These are phyloP conservation scores for Pseudozyma thailandica DNA, from an alignment of 1,284 basidiomycete genomes.

Conservation along the genomic window DNA sequence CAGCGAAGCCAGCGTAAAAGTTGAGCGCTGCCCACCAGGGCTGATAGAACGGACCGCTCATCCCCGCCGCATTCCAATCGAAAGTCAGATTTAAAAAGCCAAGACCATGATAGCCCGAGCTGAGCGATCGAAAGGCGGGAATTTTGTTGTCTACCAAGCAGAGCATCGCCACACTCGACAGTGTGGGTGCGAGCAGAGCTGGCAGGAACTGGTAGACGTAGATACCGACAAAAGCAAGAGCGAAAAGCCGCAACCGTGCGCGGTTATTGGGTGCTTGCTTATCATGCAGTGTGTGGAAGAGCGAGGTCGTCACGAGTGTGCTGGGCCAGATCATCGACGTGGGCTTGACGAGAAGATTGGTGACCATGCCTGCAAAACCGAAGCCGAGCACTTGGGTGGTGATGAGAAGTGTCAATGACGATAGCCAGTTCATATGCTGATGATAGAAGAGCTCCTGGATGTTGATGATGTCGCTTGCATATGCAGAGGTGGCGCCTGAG, in stretches of 20 bases:
- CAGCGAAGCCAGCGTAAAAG: slow-evolving; percentile 63
- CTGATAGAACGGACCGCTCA: slow-evolving; percentile 70
- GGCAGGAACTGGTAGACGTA: slow-evolving; percentile 71
- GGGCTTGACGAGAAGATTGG: slow-evolving; percentile 65
- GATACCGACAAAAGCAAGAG: slow-evolving; percentile 68
- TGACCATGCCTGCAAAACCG: slow-evolving; percentile 66
- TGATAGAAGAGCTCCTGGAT: slow-evolving; percentile 67
- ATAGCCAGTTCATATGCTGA: slow-evolving; percentile 61
- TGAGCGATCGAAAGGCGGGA: slow-evolving; percentile 69
- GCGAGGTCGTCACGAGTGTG: slow-evolving; percentile 70
- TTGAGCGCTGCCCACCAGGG: slow-evolving; percentile 71
- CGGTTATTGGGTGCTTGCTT: slow-evolving; percentile 65
- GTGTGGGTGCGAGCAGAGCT: slow-evolving; percentile 70
- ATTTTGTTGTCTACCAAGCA: slow-evolving; percentile 70
- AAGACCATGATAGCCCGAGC: slow-evolving; percentile 71
- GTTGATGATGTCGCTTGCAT: slow-evolving; percentile 67
- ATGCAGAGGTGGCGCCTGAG: slow-evolving; percentile 68
- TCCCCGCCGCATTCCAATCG: slow-evolving; percentile 71
- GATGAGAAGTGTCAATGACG: slow-evolving; percentile 62
- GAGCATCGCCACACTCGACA: slow-evolving; percentile 71
- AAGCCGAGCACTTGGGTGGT: slow-evolving; percentile 67
- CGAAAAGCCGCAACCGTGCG: slow-evolving; percentile 70
- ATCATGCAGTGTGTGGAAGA: slow-evolving; percentile 72
- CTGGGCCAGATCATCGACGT: slow-evolving; percentile 70
- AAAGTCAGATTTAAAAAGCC: slow-evolving; percentile 71